Base-by-base conservation (phyloP, 148 eudicot species). In the Drosera capensis region DNA sequence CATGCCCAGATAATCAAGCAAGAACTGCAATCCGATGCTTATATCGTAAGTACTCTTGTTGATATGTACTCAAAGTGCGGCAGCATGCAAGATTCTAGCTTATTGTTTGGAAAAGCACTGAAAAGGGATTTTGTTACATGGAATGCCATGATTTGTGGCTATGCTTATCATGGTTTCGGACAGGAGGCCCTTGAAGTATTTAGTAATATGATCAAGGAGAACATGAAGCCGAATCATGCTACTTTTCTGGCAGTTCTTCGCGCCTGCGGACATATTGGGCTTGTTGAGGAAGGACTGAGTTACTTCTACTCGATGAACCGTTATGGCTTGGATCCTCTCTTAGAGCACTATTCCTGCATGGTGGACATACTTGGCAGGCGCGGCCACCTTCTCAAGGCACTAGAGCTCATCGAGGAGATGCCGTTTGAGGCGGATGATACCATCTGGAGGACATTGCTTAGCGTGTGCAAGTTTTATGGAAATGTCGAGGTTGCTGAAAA, bases 1-100 rank as follows among this genome's bases (percentile, higher is more conserved):
- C 97, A 88, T 66, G 93, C 78, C 19, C 95, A 88, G 57, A 71
- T 73, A 17, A 78, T 77, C 56, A 88, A 84, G 81, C 71, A 80
- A 54, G 72, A 73, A 23, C 39, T 84, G 55, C 86, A 78, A 51
- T 58, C 61, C 0, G 93, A 88, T 66, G 83, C 68, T 34, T 88
- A 58, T 56, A 69, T 88, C 56, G 57, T 62, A 14, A 90, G 85
- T 45, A 75, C 97, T 45, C 83, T 84, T 36, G 82, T 84, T 39
- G 97, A 90, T 68, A 90, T 90, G 95, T 90, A 90, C 44, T 75
- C 93, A 0, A 90, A 90, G 52, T 80, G 95, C 49, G 97, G 97
- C 22, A 56, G 69, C 62, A 75, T 90, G 82, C 67, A 62, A 22
- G 93, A 80, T 45, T 84, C 93, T 20, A 54, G 67, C 46, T 58